These are phyloP conservation scores for Solanum lycopersicoides DNA, from an alignment of 257 asterid species.

Conservation along the genomic window DNA sequence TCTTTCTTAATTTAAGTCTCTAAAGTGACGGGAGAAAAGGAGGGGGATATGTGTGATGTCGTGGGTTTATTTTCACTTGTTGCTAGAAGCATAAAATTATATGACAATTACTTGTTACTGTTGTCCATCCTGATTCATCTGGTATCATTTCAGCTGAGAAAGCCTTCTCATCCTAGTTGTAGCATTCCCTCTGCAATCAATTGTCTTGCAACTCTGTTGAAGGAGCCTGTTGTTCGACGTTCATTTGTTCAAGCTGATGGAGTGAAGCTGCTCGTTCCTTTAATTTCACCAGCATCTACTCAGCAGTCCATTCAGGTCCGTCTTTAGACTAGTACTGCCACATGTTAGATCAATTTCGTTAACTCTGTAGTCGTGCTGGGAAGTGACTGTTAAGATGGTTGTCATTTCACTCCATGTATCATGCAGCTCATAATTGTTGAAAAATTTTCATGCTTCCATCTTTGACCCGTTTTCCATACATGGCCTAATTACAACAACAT, in stretches of 20 bases:
- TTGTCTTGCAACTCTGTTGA: slow-evolving; percentile 74
- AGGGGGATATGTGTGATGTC: background rate
- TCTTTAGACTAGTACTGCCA: background rate
- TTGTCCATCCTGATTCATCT: slow-evolving; percentile 2
- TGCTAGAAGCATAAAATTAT: background rate
- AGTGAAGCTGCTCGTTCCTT: slow-evolving; percentile 74
- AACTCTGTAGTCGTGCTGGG: background rate
- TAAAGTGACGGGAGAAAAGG: background rate
- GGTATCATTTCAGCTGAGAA: slow-evolving; percentile 50
- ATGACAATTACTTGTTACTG: background rate
- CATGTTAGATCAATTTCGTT: background rate
- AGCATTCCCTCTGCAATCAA: slow-evolving; percentile 70
- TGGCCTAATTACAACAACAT: background rate
- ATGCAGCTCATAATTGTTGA: background rate
- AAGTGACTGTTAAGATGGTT: background rate
- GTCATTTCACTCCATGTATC: background rate
- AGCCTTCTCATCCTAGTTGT: slow-evolving; percentile 73
- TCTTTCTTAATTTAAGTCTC: background rate
- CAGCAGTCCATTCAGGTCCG: slow-evolving; percentile 89
- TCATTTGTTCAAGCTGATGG: slow-evolving; percentile 88
- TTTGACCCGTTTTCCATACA: background rate
- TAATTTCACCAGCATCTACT: slow-evolving; percentile 83
- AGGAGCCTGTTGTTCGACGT: slow-evolving; percentile 72
- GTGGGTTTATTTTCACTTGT: background rate
- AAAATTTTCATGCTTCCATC: background rate